These are phyloP conservation scores for Rhazya stricta DNA, from an alignment of 257 asterid species.

Conservation along the genomic window DNA sequence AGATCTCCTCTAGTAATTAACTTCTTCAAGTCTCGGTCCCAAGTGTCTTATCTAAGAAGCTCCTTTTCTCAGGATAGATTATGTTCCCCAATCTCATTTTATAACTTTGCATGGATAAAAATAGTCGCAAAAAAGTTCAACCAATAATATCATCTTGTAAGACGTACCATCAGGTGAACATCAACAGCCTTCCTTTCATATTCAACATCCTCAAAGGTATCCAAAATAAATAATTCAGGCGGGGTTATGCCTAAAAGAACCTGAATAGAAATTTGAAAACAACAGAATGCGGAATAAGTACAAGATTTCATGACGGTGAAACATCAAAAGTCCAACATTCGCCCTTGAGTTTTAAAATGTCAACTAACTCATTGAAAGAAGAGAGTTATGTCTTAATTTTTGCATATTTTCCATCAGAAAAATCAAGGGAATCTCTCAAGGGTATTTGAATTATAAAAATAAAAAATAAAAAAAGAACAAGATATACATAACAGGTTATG, in stretches of 20 bases:
- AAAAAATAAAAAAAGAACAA: neutral
- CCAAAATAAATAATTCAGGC: constrained; percentile 66
- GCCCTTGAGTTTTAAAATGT: neutral
- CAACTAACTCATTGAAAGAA: neutral
- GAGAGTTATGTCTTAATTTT: neutral
- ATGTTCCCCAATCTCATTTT: constrained; percentile 5
- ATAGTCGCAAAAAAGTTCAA: neutral
- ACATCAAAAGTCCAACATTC: neutral
- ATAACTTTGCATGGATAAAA: neutral
- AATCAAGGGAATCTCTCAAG: neutral
- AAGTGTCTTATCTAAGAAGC: neutral
- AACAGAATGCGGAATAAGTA: neutral
- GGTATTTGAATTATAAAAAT: neutral
- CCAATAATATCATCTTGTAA: neutral
- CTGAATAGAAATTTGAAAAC: constrained; percentile 33
- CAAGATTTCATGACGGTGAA: neutral
- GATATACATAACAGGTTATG: neutral
- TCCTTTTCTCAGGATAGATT: neutral
- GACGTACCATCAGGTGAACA: constrained; percentile 49
- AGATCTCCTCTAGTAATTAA: neutral
- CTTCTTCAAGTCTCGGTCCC: neutral
- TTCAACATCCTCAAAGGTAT: constrained; percentile 74
- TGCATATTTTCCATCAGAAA: neutral
- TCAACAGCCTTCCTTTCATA: constrained; percentile 64
- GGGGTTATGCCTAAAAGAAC: constrained; percentile 65